Evolutionary conservation across 495 filamentous ascomycete species (phyloP).

Genomic region (Monascus purpureus): DNA sequence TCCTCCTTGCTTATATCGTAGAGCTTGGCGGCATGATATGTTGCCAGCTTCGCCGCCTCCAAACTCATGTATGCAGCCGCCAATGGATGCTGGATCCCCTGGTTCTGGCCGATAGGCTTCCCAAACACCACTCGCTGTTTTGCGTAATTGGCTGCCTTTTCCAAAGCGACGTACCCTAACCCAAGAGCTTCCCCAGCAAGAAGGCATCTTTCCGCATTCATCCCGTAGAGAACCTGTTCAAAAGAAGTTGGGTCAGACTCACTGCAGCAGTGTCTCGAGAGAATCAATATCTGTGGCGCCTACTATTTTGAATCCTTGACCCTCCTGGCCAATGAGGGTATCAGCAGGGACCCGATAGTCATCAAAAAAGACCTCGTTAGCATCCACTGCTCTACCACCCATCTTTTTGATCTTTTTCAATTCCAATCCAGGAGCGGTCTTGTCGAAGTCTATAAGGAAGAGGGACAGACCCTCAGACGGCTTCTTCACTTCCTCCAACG

Average conservation of each 20-base stretch:
- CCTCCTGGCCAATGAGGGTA: constrained; percentile 52
- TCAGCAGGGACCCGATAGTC: constrained; percentile 48
- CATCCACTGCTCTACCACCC: constrained; percentile 66
- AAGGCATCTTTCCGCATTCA: constrained; percentile 72
- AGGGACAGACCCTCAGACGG: constrained; percentile 56
- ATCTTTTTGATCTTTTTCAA: constrained; percentile 67
- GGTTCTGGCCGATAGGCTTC: constrained; percentile 58
- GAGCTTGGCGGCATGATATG: constrained; percentile 61
- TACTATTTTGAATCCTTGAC: constrained; percentile 56
- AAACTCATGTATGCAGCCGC: constrained; percentile 64
- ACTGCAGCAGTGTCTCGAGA: not conserved
- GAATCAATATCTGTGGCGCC: not conserved
- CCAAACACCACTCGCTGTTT: constrained; percentile 56
- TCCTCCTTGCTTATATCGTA: constrained; percentile 50
- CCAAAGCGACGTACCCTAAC: constrained; percentile 59
- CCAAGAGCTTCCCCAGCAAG: constrained; percentile 67
- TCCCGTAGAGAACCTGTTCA: constrained; percentile 48
- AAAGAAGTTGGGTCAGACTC: not conserved
- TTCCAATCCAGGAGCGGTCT: constrained; percentile 37
- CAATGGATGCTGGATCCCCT: constrained; percentile 62
- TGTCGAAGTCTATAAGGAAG: constrained; percentile 64
- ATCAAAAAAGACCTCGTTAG: constrained; percentile 76
- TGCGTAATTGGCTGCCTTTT: constrained; percentile 50
- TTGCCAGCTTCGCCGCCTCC: constrained; percentile 64
- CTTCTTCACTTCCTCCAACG: constrained; percentile 49